Conservation (phyloP, 805 yeast genomes). For the Candida nemodendra region DNA sequence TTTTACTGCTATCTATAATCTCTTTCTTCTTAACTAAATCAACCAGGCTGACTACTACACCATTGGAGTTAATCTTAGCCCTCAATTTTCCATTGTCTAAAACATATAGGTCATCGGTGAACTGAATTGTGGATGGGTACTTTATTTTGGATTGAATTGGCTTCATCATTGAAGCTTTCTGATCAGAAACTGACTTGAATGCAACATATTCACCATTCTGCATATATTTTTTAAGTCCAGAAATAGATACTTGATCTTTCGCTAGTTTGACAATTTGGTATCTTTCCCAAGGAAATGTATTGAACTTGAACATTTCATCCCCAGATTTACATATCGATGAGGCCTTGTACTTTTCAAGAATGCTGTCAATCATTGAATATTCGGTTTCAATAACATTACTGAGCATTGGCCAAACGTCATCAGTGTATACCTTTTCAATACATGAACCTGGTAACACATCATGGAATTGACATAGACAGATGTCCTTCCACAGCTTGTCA, state of each 20-base stretch:
- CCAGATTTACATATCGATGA: conserved; percentile 8
- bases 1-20: conserved; percentile 55
- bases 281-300: conserved; percentile 68
- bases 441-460: conserved; percentile 98
- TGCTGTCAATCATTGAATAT: conserved; percentile 49
- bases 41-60: conserved; percentile 58
- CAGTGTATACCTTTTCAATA: conserved; percentile 87
- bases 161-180: conserved; percentile 19
- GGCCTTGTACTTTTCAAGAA: conserved; percentile 27
- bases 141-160: conserved; percentile 28
- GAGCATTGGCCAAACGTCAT: conserved; percentile 82
- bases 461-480: conserved; percentile 90
- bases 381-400: conserved; percentile 53
- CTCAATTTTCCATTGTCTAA: conserved; percentile 61
- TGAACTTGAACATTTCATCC: conserved; percentile 35
- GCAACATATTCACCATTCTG: conserved; percentile 19
- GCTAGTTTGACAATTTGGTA: conserved; percentile 39
- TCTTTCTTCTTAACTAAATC: conserved; percentile 64
- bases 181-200: conserved; percentile 13
- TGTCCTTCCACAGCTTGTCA: conserved; percentile 80
- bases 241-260: conserved; percentile 1
- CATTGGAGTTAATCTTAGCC: conserved; percentile 52
- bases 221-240: conserved; percentile 1
- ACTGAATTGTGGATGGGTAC: conserved; percentile 51
- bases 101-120: conserved; percentile 38